Conservation (phyloP, 768 basidiomycete species). For the Rhizopogon roseolus region DNA sequence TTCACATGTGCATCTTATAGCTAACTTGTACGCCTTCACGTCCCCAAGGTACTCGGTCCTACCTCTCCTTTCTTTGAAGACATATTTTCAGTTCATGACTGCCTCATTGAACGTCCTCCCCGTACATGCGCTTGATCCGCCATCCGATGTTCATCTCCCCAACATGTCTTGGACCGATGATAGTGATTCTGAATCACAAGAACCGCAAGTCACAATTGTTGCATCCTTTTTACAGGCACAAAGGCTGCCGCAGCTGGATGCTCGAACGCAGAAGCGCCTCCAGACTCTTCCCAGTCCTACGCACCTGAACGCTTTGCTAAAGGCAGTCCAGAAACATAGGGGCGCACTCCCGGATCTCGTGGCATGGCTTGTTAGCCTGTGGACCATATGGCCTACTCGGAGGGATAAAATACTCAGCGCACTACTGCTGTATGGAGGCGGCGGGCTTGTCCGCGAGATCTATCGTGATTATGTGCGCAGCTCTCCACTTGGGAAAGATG, state of each 20-base stretch:
- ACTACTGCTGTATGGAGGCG: conserved; percentile 46
- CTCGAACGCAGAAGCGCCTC: conserved; percentile 59
- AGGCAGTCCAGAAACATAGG: conserved; percentile 34
- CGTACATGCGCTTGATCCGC: conserved; percentile 44
- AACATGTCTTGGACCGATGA: conserved; percentile 22
- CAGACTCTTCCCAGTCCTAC: conserved; percentile 45
- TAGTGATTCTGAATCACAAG: conserved; percentile 39
- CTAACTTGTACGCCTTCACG: conserved; percentile 66
- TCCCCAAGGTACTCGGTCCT: conserved; percentile 56
- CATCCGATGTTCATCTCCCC: conserved; percentile 11
- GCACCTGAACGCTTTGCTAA: conserved; percentile 56
- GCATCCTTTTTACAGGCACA: conserved; percentile 24
- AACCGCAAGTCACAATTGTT: conserved; percentile 29
- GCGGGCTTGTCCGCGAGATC: conserved; percentile 68
- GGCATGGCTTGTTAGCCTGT: conserved; percentile 52
- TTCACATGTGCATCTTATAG: conserved; percentile 53
- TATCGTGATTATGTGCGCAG: conserved; percentile 64
- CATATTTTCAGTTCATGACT: conserved; percentile 52
- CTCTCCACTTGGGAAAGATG: conserved; percentile 59
- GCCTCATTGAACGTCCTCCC: conserved; percentile 52
- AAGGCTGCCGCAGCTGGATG: conserved; percentile 43
- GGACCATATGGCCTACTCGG: conserved; percentile 54
- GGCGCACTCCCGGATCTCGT: conserved; percentile 45
- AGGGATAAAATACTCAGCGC: conserved; percentile 54
- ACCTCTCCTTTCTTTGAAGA: conserved; percentile 36